Base-by-base conservation (phyloP, 306 rosid species). In the Gastrolobium villosum region DNA sequence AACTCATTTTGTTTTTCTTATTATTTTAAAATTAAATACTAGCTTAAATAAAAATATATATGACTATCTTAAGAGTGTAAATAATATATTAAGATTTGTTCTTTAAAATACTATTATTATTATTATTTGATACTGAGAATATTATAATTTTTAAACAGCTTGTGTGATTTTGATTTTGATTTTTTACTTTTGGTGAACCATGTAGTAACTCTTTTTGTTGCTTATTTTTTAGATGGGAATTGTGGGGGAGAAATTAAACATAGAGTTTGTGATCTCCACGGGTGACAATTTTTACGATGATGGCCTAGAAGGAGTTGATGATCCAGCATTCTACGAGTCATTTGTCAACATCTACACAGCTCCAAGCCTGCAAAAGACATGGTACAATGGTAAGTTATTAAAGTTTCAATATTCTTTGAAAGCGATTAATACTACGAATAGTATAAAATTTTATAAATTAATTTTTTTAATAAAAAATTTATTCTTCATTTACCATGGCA, bases 241-340 rank as follows among this genome's bases (percentile, higher is more conserved):
- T 3, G 63, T 85, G 10, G 98, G 92, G 45, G 85, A 81, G 72
- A 81, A 81, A 70, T 26, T 89, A 61, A 82, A 93, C 53, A 81
- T 88, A 46, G 97, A 88, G 28, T 91, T 93, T 59, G 89, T 91
- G 46, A 87, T 91, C 37, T 88, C 90, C 5, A 86, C 97, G 0
- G 97, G 97, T 0, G 98, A 91, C 77, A 91, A 93, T 32, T 89
- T 93, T 75, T 93, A 92, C 32, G 92, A 94, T 2, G 68, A 87
- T 68, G 97, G 97, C 1, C 64, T 94, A 31, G 66, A 37, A 54
- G 88, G 84, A 54, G 91, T 75, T 53, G 49, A 84, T 20, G 97
- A 94, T 79, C 74, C 90, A 3, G 92, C 93, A 62, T 94, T 92
- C 74, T 78, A 80, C 3, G 88, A 86, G 4, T 94, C 98, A 10